Conservation (phyloP, 2,329 filamentous ascomycete genomes). For the Pseudogymnoascus sp. region DNA sequence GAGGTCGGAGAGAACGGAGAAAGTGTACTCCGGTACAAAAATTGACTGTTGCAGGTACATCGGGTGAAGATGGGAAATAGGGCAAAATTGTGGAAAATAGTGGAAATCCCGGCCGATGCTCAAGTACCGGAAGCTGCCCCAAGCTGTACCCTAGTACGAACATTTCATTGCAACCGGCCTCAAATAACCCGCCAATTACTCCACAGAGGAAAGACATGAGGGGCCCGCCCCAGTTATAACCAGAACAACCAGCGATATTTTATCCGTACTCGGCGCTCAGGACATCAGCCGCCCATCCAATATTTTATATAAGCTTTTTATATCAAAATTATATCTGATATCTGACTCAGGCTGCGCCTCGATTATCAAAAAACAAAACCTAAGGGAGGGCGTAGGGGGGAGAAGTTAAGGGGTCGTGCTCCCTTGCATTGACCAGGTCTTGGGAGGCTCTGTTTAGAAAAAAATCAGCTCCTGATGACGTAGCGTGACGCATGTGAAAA, state of each 20-base stretch:
- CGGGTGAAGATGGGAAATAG: background rate
- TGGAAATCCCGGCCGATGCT: background rate
- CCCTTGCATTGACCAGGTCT: background rate
- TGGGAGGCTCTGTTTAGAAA: background rate
- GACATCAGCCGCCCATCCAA: constrained; percentile 2
- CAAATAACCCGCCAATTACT: constrained; percentile 11
- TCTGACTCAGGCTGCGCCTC: background rate
- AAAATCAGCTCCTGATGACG: background rate
- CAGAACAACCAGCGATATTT: background rate
- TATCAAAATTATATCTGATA: constrained; percentile 2
- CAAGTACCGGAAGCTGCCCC: background rate
- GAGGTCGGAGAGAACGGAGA: background rate
- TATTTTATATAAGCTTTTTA: constrained; percentile 5
- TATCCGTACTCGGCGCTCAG: background rate
- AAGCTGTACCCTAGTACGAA: constrained; percentile 1
- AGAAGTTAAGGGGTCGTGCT: background rate
- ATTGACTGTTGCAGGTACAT: background rate
- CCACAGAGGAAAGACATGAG: background rate
- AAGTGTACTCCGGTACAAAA: background rate
- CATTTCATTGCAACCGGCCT: background rate
- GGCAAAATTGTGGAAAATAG: background rate
- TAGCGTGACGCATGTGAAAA: constrained; percentile 5
- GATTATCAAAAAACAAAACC: background rate
- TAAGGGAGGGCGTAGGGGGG: background rate
- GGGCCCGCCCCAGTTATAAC: constrained; percentile 4